A percentile compares a stretch with the other conserved stretches of the same genome.
phyloP scores from a whole-genome alignment of 345 rosid genomes.

The Conringia planisiliqua region DNA sequence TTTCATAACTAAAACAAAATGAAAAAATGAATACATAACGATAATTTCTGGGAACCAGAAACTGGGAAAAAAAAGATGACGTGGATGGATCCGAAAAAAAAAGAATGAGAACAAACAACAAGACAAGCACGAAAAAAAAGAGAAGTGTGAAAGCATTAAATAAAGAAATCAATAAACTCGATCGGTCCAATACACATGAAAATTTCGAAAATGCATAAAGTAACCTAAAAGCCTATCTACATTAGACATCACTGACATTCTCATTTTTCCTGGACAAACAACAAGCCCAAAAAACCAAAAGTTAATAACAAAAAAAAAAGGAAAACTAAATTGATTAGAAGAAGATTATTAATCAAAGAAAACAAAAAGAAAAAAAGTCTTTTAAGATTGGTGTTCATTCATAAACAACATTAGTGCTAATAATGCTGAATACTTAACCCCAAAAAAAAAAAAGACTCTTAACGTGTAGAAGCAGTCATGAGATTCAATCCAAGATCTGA shows the following conservation, averaged over 20 bases:
- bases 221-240: constrained; percentile 35
- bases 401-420: constrained; percentile 26
- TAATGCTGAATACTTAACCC: constrained; percentile 7
- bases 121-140: background rate
- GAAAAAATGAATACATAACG: background rate
- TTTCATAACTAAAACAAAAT: background rate
- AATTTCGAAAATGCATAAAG: constrained; percentile 28
- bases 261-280: constrained; percentile 37
- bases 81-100: constrained; percentile 5
- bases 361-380: background rate
- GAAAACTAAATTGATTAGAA: background rate
- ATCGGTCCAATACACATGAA: constrained; percentile 29
- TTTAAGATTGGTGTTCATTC: background rate
- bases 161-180: constrained; percentile 9
- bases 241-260: constrained; percentile 46
- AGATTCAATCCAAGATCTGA: constrained; percentile 81
- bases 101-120: background rate
- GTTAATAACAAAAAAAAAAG: constrained; percentile 10
- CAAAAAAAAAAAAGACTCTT: background rate
- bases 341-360: constrained; percentile 14
- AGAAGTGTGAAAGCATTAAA: constrained; percentile 26
- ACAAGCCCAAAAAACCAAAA: constrained; percentile 18
- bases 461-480: constrained; percentile 64
- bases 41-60: constrained; percentile 16
- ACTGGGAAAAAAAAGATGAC: constrained; percentile 19